Base-by-base conservation (phyloP, 169 alveolate genomes). In the Toxoplasma gondii region DNA sequence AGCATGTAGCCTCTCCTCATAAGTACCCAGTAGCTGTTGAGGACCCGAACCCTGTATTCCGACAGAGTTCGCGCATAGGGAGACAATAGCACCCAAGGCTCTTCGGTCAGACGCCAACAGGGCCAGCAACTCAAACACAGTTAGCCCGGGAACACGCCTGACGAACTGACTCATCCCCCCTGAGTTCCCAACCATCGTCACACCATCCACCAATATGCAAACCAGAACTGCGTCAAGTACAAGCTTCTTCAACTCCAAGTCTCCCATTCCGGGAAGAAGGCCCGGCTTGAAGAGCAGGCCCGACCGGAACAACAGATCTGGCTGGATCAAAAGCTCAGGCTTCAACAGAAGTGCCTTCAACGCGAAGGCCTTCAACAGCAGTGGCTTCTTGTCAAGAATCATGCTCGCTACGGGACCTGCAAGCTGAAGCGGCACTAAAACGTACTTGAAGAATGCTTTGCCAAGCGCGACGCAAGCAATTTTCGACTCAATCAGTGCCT, bases 321-420 rank as follows among this genome's bases (percentile, higher is more conserved):
- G 78, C 34, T 74, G 5, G 84, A 36, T 2, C 41, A 74, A 34
- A 74, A 74, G 49, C 0, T n/a, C 84, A 16, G 41, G 49, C 84
- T 74, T n/a, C 0, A 74, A 44, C 49, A 74, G 84, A 19, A 74
- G 84, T 0, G 84, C 84, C 84, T 74, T 74, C 49, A 74, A 16
- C 34, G 84, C 84, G 24, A 74, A 74, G 4, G 84, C 41, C 41
- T 74, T 74, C 84, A 74, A 34, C 84, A 74, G 84, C 84, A 74
- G 1, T 49, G 84, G 84, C 84, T 74, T 74, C 84, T 38, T 74
- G 41, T n/a, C 41, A 38, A 74, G 84, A 24, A 74, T 9, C 84
- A 74, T 36, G 45, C 49, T 38, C 45, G 84, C 84, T 36, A 74
- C 84, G 0, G 84, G 84, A 7, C 41, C 45, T 74, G 84, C 84